These are phyloP conservation scores for Oryza longistaminata DNA, from an alignment of 176 grass and related monocot genomes.

Conservation along the genomic window DNA sequence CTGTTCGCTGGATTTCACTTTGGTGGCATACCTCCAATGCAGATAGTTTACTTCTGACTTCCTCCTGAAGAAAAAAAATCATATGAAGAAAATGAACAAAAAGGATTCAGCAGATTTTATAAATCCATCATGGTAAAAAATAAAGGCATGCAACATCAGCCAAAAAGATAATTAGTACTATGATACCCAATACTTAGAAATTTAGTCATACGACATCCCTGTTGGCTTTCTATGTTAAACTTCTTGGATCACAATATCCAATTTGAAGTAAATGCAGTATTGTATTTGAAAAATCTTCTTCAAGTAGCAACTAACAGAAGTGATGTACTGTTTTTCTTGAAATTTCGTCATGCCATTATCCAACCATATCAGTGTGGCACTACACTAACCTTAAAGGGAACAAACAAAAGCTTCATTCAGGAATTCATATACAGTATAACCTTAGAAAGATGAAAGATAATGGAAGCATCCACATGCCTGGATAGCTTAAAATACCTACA, in stretches of 20 bases:
- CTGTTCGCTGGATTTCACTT: slow-evolving; percentile 70
- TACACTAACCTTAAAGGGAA: slow-evolving; percentile 14
- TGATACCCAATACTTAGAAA: not conserved
- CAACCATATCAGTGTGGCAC: not conserved
- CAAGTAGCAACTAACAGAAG: not conserved
- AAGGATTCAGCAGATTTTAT: not conserved
- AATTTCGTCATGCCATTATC: not conserved
- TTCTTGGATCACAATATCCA: not conserved
- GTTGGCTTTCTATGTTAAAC: slow-evolving; percentile 16
- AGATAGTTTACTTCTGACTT: slow-evolving; percentile 63
- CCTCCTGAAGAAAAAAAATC: slow-evolving; percentile 55
- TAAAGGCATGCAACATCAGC: slow-evolving; percentile 12
- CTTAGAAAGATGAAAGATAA: slow-evolving; percentile 1
- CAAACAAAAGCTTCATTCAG: not conserved
- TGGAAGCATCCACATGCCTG: not conserved
- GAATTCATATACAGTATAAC: not conserved
- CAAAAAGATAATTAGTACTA: not conserved
- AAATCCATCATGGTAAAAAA: not conserved
- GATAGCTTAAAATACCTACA: slow-evolving; percentile 6
- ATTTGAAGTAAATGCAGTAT: not conserved
- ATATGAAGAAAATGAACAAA: slow-evolving; percentile 18
- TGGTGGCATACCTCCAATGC: slow-evolving; percentile 53
- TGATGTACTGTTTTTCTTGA: not conserved
- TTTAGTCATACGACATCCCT: not conserved
- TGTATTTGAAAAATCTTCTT: not conserved